Evolutionary conservation across 2,329 filamentous ascomycete genomes (phyloP), one percentile per base, ranked within the genome.

Genomic region (Diplodia intermedia): DNA sequence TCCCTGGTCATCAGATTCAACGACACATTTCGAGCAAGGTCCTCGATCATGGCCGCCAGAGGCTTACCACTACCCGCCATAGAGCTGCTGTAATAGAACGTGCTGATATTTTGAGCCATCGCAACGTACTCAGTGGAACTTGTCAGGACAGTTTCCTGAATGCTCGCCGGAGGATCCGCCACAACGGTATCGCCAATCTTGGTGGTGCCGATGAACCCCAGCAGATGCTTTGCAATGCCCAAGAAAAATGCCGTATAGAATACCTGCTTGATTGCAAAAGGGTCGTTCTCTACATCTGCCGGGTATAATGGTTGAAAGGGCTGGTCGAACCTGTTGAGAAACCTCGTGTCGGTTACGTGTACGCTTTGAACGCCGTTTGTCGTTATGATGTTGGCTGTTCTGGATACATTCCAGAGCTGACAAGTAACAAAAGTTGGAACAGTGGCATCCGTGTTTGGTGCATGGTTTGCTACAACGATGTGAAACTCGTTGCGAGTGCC

Each of bases 1-100:
- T 56, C 54, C 4, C 29, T 33, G 3, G 54, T 56, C 54, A 56
- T 56, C n/a, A 56, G 54, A 9, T 56, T 47, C 8, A 47, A 4
- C 8, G 43, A 47, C 1, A 47, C 9, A 1, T 47, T 47, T n/a
- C 20, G 43, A 1, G 43, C n/a, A 12, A 47, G 18, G 1, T 47
- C 43, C 7, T 47, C 43, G 0, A 47, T 47, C 43, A 47, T 47
- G 7, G 20, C 7, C 0, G 18, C 43, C 2, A 47, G 18, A 4
- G 43, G 43, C n/a, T 20, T 47, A 5, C 14, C 43, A 5, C 18
- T 4, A 3, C 20, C 43, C 7, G 3, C 3, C 7, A 2, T n/a
- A 0, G 43, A 47, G 43, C 43, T 47, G n/a, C 5, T 47, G 2
- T 12, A 20, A 18, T 47, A 47, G 43, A 20, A 47, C n/a, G n/a